Base-by-base conservation (phyloP, 306 rosid species). In the Quercus agrifolia region DNA sequence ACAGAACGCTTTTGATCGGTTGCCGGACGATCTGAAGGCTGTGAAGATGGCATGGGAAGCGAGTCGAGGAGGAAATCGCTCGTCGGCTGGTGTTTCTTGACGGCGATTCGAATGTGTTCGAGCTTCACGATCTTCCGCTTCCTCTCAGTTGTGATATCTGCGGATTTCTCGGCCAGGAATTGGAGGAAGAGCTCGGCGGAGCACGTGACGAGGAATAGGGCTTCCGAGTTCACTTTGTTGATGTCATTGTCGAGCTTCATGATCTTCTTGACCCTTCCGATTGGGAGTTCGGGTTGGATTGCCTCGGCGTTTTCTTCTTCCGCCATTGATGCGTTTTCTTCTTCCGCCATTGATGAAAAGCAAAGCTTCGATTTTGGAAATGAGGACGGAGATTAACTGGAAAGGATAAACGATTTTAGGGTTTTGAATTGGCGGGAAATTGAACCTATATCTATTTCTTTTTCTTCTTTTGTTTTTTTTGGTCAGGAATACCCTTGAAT, bases 61-160 rank as follows among this genome's bases (percentile, higher is more conserved):
- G 90, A 91, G 52, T 93, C 98, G 13, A 93, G 89, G 55, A 95
- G 99, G 81, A 93, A 95, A 82, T 95, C 97, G 49, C 89, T 76
- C 31, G 91, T 91, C 2, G 93, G 91, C 0, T 81, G 87, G 80
- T 96, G 96, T 74, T 92, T 91, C 89, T 91, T 92, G 30, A 87
- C 94, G 27, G 96, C 92, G 75, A 74, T 58, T 69, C 92, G 72
- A 0, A 91, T 15, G 80, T 93, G 94, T 30, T 93, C 96, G 1
- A 93, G 90, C 82, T 90, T 96, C 75, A 96, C 90, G 8, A 83
- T 90, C 89, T 88, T 91, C 69, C 98, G 92, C 70, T 96, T 91
- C 96, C 90, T 91, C 87, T 88, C 96, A 2, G 41, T 56, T 1
- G 91, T 89, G 7, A 80, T 88, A 18, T 82, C 84, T 10, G 93